A percentile compares a stretch with the other conserved stretches of the same genome.
These are phyloP conservation scores for Skeletonema costatum DNA, from an alignment of 108 stramenopile genomes.

Conservation along the genomic window DNA sequence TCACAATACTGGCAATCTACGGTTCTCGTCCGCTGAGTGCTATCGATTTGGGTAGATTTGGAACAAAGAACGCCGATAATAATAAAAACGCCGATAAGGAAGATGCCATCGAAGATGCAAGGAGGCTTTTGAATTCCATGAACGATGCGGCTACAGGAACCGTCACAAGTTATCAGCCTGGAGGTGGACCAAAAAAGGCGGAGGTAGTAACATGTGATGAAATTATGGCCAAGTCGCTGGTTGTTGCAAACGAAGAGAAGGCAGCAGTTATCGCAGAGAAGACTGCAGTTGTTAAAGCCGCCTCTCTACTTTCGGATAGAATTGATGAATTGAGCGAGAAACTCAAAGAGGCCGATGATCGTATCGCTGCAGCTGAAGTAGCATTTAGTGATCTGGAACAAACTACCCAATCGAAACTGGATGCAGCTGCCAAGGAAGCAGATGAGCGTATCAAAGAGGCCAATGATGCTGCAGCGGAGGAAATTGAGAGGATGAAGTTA, in stretches of 20 bases:
- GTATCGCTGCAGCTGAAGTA: slow-evolving; percentile 17
- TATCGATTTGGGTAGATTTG: not conserved
- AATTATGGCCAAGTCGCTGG: slow-evolving; percentile 52
- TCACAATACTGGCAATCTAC: not conserved
- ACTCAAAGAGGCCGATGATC: slow-evolving; percentile 16
- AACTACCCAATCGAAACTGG: slow-evolving; percentile 9
- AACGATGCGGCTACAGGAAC: slow-evolving; percentile 46
- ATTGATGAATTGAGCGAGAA: slow-evolving; percentile 35
- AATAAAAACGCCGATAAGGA: not conserved
- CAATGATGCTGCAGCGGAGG: slow-evolving; percentile 9
- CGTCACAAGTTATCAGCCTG: slow-evolving; percentile 31
- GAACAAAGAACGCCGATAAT: not conserved
- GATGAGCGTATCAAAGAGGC: slow-evolving; percentile 18
- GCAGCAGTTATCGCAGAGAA: slow-evolving; percentile 31
- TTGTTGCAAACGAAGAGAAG: slow-evolving; percentile 55
- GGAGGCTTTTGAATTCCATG: slow-evolving; percentile 35
- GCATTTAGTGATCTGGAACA: slow-evolving; percentile 8
- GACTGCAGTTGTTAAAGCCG: slow-evolving; percentile 42
- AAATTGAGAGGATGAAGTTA: slow-evolving; percentile 23
- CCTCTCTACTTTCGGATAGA: slow-evolving; percentile 21
- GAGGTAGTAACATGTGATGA: slow-evolving; percentile 51
- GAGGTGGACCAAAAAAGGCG: slow-evolving; percentile 20
- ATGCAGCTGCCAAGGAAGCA: slow-evolving; percentile 9
- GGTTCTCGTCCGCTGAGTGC: not conserved
- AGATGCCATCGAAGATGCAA: slow-evolving; percentile 33